These are phyloP conservation scores for Withania somnifera DNA, from an alignment of 305 asterid genomes.

Conservation along the genomic window DNA sequence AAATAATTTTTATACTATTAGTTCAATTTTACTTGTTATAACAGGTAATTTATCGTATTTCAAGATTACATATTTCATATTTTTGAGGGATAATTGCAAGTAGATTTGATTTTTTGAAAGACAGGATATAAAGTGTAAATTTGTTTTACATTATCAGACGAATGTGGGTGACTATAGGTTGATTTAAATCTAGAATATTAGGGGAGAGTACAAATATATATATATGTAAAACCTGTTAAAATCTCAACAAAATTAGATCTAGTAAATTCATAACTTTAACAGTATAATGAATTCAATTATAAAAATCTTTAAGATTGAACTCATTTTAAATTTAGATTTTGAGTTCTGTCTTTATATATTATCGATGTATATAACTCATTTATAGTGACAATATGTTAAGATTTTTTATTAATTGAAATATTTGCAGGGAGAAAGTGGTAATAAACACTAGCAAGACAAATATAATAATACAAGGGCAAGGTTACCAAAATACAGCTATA, in stretches of 20 bases:
- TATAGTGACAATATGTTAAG: too few relatives aligned
- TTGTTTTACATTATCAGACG: not conserved
- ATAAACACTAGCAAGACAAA: constrained; percentile 50
- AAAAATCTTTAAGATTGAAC: not conserved
- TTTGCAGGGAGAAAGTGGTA: constrained; percentile 53
- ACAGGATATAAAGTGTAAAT: not conserved
- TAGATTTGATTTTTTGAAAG: not conserved
- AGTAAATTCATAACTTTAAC: not conserved
- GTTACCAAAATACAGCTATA: constrained; percentile 49
- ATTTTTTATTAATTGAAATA: not conserved
- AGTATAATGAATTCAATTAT: not conserved
- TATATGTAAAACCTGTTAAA: not conserved
- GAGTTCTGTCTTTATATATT: not conserved
- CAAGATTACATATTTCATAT: not conserved
- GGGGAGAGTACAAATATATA: not conserved
- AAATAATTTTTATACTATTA: not conserved
- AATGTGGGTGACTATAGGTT: not conserved
- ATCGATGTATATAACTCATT: not conserved
- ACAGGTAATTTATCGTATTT: not conserved
- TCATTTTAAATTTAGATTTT: not conserved
- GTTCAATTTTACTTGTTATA: not conserved
- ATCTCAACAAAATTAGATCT: not conserved
- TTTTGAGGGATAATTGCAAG: not conserved
- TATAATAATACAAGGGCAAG: constrained; percentile 67
- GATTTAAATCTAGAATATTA: not conserved